Conservation (phyloP, 2,329 filamentous ascomycete genomes). For the Huntiella bhutanensis region DNA sequence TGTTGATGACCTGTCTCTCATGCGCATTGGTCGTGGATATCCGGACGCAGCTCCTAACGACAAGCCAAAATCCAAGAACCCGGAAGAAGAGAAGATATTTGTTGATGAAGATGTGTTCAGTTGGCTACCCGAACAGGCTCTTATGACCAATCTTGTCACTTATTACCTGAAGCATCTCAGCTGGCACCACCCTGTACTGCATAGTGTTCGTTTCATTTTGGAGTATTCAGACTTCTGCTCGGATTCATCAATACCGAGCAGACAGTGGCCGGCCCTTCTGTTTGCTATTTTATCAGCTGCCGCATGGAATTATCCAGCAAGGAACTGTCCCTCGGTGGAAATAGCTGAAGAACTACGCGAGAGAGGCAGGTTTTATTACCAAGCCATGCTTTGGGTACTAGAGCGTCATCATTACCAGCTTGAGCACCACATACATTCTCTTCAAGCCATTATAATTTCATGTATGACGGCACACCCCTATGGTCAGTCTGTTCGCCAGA, state of each 20-base stretch:
- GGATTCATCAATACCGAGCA: not conserved
- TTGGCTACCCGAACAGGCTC: not conserved
- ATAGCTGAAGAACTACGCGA: not conserved
- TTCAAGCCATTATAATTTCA: conserved; percentile 10
- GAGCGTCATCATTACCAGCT: conserved; percentile 2
- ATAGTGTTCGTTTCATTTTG: conserved; percentile 4
- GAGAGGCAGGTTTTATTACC: conserved; percentile 3
- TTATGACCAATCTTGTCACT: conserved; percentile 3
- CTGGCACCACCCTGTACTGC: conserved; percentile 10
- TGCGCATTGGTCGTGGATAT: conserved; percentile 10
- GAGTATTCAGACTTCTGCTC: conserved; percentile 7
- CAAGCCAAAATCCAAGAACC: not conserved
- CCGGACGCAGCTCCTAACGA: not conserved
- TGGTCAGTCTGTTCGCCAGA: conserved; percentile 9
- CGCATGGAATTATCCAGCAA: conserved; percentile 8
- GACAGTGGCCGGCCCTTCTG: conserved; percentile 8
- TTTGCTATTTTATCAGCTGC: conserved; percentile 5
- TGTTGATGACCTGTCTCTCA: conserved; percentile 4
- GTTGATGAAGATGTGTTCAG: too few relatives aligned
- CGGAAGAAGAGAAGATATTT: not conserved
- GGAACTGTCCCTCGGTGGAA: conserved; percentile 1
- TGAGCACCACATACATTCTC: conserved; percentile 4
- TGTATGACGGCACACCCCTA: conserved; percentile 11
- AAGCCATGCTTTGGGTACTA: conserved; percentile 4
- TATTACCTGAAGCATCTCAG: conserved; percentile 10